phyloP scores from a whole-genome alignment of 148 eudicot species.

The Chenopodium album region DNA sequence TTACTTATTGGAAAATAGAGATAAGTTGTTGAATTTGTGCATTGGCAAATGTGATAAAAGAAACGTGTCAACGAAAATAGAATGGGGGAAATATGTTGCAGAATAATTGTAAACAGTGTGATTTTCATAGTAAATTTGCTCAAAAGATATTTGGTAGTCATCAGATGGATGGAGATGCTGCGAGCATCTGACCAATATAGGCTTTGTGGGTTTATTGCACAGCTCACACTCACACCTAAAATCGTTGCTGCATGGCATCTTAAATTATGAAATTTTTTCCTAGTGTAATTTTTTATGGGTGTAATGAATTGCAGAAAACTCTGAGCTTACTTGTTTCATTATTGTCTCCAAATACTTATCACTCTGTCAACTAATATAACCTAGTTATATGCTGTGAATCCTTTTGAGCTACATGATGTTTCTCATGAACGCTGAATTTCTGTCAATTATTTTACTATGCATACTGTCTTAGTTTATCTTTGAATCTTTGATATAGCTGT shows the following conservation, averaged over 20 bases:
- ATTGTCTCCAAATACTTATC: not conserved
- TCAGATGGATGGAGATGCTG: not conserved
- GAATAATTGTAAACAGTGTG: not conserved
- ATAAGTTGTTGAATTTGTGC: too few species aligned
- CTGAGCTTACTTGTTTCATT: not conserved
- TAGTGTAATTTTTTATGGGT: not conserved
- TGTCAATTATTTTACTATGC: not conserved
- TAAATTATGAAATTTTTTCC: not conserved
- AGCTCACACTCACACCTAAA: not conserved
- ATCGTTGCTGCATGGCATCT: not conserved
- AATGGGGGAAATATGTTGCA: too few species aligned
- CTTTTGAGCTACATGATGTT: not conserved
- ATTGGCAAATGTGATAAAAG: too few species aligned
- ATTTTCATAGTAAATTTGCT: not conserved
- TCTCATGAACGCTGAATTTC: not conserved
- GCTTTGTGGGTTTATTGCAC: too few species aligned
- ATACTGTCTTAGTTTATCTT: not conserved
- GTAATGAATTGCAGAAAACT: not conserved
- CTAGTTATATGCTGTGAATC: not conserved
- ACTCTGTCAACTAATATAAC: not conserved
- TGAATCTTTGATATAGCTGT: not conserved
- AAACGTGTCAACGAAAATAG: too few species aligned
- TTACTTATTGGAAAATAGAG: too few species aligned
- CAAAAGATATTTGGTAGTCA: not conserved
- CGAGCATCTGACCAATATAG: not conserved